Evolutionary conservation across 108 stramenopile species (phyloP).

Genomic region (Nannochloropsis salina): DNA sequence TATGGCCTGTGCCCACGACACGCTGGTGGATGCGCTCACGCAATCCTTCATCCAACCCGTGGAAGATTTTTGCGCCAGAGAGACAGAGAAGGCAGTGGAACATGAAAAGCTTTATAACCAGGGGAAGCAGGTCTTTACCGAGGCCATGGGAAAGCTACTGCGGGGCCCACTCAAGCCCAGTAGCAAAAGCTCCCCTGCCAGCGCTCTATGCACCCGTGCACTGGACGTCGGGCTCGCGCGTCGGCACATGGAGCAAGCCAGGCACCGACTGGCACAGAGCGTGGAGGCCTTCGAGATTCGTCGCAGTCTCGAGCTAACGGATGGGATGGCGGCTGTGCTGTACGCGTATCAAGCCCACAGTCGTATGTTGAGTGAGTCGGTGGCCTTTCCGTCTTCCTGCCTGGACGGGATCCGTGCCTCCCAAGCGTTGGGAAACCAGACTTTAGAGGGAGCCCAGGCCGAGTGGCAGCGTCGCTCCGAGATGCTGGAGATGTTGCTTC

Average conservation of each 20-base stretch:
- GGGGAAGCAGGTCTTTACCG: not conserved
- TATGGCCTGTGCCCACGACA: not conserved
- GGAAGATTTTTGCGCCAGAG: not conserved
- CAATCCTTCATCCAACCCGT: not conserved
- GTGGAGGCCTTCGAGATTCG: not conserved
- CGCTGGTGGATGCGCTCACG: not conserved
- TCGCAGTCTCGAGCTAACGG: not conserved
- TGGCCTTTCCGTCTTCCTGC: not conserved
- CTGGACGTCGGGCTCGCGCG: not conserved
- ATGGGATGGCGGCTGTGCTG: not conserved
- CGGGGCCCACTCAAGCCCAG: not conserved
- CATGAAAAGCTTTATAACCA: not conserved
- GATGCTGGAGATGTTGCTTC: not conserved
- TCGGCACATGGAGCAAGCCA: not conserved
- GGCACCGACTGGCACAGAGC: not conserved
- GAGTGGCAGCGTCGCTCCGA: not conserved
- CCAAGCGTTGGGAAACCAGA: not conserved
- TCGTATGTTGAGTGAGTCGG: not conserved
- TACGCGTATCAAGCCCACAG: not conserved
- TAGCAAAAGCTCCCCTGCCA: constrained; percentile 3
- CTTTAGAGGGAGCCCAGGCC: not conserved
- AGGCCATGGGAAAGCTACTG: not conserved
- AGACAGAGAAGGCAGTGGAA: not conserved
- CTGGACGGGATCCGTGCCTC: not conserved
- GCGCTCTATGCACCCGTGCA: not conserved